A percentile compares a stretch with the other conserved stretches of the same genome.
Evolutionary conservation across 2,329 filamentous ascomycete species (phyloP).

Genomic region (Acrodontium crateriforme): DNA sequence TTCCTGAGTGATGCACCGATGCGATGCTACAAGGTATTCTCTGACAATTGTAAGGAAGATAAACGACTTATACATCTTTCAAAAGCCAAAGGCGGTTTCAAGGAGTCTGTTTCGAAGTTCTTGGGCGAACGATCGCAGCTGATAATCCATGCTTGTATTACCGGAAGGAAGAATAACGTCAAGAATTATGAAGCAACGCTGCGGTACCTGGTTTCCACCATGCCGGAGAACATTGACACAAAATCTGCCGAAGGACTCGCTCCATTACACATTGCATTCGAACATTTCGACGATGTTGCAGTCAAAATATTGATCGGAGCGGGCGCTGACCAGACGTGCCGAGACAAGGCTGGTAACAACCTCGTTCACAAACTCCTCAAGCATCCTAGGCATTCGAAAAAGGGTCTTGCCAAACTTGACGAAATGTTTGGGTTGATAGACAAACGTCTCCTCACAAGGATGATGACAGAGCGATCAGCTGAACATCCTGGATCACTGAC

Average conservation of each 20-base stretch:
- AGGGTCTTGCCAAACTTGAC: slow-evolving; percentile 9
- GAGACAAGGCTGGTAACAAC: slow-evolving; percentile 48
- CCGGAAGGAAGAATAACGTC: slow-evolving; percentile 23
- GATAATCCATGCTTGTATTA: slow-evolving; percentile 50
- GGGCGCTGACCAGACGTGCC: slow-evolving; percentile 52
- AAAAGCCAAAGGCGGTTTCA: slow-evolving; percentile 47
- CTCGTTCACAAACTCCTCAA: slow-evolving; percentile 47
- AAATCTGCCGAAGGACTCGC: slow-evolving; percentile 46
- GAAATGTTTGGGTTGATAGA: slow-evolving; percentile 46
- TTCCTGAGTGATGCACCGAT: slow-evolving; percentile 59
- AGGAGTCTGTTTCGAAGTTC: slow-evolving; percentile 49
- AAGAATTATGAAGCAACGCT: slow-evolving; percentile 40
- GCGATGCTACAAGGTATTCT: slow-evolving; percentile 55
- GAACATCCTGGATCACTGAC: slow-evolving; percentile 42
- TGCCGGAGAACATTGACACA: slow-evolving; percentile 48
- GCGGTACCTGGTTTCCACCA: slow-evolving; percentile 49
- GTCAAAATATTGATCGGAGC: slow-evolving; percentile 49
- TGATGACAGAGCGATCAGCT: slow-evolving; percentile 46
- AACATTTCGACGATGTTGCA: slow-evolving; percentile 39
- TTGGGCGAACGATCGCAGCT: slow-evolving; percentile 44
- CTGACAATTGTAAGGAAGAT: slow-evolving; percentile 47
- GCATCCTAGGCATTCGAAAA: slow-evolving; percentile 2
- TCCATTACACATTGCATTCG: slow-evolving; percentile 55
- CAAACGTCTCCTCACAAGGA: slow-evolving; percentile 38
- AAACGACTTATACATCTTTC: slow-evolving; percentile 47